Percentiles rank a stretch among this genome's conserved stretches.
Evolutionary conservation across 208 protist species (phyloP).

Genomic region (Leishmania tropica): DNA sequence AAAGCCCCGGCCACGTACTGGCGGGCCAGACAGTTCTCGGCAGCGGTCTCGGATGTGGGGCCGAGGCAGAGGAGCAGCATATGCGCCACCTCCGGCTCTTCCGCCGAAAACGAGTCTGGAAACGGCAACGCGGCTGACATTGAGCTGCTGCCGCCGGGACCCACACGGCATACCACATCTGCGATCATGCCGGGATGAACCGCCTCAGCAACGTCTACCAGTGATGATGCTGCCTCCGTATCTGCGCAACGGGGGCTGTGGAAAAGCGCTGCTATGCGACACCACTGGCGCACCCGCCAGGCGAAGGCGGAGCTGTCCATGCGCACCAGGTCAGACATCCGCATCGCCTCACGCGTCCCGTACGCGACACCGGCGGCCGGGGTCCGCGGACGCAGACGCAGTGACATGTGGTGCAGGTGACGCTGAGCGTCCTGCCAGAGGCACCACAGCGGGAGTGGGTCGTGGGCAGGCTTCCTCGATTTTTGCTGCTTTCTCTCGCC

Average conservation of each 20-base stretch:
- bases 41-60: neutral
- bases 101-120: constrained; percentile 2
- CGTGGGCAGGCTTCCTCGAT: constrained; percentile 7
- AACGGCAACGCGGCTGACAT: neutral
- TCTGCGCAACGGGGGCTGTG: neutral
- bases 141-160: neutral
- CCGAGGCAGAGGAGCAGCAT: constrained; percentile 2
- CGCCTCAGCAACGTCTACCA: neutral
- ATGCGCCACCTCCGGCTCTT: constrained; percentile 27
- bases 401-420: constrained; percentile 36
- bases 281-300: constrained; percentile 33
- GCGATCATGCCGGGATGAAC: constrained; percentile 3
- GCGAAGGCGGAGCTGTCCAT: constrained; percentile 47
- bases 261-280: neutral
- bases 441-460: constrained; percentile 27
- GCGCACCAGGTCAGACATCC: constrained; percentile 20
- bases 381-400: constrained; percentile 28
- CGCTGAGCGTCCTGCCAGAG: constrained; percentile 46
- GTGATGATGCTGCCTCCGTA: neutral
- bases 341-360: constrained; percentile 28
- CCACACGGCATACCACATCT: neutral
- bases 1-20: constrained; percentile 30
- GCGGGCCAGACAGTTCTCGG: neutral
- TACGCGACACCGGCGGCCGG: constrained; percentile 19
- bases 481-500: constrained; percentile 4